Percentiles rank a stretch among this genome's conserved stretches.
These are phyloP conservation scores for Diplodia mutila DNA, from an alignment of 2,329 filamentous ascomycete genomes.

Conservation along the genomic window DNA sequence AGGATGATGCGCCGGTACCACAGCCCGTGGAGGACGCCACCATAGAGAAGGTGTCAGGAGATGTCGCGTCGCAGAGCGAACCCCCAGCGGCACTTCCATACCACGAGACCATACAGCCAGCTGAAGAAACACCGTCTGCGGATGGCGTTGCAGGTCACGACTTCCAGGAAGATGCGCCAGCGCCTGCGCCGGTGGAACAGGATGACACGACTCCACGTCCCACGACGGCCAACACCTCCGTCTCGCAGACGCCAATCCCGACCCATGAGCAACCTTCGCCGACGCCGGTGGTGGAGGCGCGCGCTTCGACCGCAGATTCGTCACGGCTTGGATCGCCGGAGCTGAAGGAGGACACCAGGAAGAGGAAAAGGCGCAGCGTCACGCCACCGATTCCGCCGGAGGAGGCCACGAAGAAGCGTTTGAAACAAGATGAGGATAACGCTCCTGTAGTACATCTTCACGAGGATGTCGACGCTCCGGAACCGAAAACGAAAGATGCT, in stretches of 20 bases:
- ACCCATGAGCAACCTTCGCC: constrained; percentile 17
- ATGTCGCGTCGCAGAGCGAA: neutral
- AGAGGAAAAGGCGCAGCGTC: constrained; percentile 47
- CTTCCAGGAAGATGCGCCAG: constrained; percentile 19
- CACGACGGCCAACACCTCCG: constrained; percentile 13
- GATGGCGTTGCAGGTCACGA: neutral
- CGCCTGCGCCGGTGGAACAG: neutral
- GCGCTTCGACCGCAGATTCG: constrained; percentile 18
- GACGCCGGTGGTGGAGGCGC: constrained; percentile 1
- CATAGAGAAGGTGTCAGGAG: constrained; percentile 15
- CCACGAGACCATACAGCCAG: constrained; percentile 8
- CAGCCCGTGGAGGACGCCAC: neutral
- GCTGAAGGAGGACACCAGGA: constrained; percentile 43
- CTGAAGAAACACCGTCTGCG: neutral
- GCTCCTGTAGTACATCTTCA: constrained; percentile 36
- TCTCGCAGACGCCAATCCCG: constrained; percentile 26
- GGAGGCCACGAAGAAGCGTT: constrained; percentile 49
- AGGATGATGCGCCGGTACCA: neutral
- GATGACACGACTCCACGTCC: constrained; percentile 17
- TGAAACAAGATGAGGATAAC: constrained; percentile 43
- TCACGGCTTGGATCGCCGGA: constrained; percentile 44
- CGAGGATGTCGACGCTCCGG: constrained; percentile 31
- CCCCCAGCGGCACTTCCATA: neutral
- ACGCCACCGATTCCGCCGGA: constrained; percentile 42
- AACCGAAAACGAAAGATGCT: constrained; percentile 5